Base-by-base conservation (phyloP, 139 green algal genomes). In the Chlorokybus atmophyticus region DNA sequence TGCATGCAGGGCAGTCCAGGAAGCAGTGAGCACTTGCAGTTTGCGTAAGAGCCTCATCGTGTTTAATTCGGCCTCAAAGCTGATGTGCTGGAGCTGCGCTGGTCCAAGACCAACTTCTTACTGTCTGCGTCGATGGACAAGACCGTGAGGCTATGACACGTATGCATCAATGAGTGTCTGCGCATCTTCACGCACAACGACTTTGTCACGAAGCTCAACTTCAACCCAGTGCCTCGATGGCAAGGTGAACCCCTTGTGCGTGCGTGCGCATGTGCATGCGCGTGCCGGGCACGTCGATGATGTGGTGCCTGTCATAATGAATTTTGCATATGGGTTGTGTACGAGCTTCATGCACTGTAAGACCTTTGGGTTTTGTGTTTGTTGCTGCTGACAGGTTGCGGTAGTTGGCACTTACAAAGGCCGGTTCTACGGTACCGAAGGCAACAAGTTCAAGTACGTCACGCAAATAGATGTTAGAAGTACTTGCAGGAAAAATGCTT, bases 1-100 rank as follows among this genome's bases (percentile, higher is more conserved):
- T 52, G 14, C 44, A 26, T 24, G 14, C 10, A n/a, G n/a, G n/a
- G n/a, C n/a, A n/a, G n/a, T n/a, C n/a, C n/a, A n/a, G n/a, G n/a
- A n/a, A n/a, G n/a, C n/a, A n/a, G n/a, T n/a, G n/a, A n/a, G n/a
- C n/a, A n/a, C n/a, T n/a, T 52, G 14, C n/a, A n/a, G 44, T 52
- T 69, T 40, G 24, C 54, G 1, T 1, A 26, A n/a, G 38, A 60
- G 52, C 62, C 77, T 6, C 38, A 70, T 19, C 59, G 77, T 8
- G 25, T 55, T 31, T 75, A 60, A 49, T 1, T 14, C 2, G 80
- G 80, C 5, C 80, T 87, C 64, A 67, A 32, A 0, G 62, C 57
- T 10, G 87, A 95, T 57, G 75, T 95, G 3, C 70, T 94, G 59
- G 87, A 94, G 62, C 24, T 95, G 10, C 76, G 65, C 51, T 95